Evolutionary conservation across 1,139 yeast genomes (phyloP).

Genomic region (Diutina sp.): DNA sequence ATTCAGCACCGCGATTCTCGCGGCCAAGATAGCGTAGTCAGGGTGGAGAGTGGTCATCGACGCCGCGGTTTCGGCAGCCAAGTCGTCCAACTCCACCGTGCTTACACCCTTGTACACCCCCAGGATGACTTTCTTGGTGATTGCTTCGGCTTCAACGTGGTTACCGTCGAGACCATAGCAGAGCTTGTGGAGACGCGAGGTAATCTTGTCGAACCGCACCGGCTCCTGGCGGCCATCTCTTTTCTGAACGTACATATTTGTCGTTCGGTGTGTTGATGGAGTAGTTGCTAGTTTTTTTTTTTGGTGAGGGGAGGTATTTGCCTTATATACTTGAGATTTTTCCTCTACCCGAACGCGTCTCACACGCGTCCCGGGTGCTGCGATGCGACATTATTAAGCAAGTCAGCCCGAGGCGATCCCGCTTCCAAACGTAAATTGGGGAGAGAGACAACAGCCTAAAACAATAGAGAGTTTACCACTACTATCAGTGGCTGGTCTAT

Average conservation of each 20-base stretch:
- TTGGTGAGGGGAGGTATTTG: not conserved
- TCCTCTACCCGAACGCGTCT: not conserved
- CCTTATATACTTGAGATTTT: not conserved
- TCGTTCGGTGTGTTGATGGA: not conserved
- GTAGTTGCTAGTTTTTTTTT: not conserved
- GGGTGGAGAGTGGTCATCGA: constrained; percentile 95
- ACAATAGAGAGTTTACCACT: no score
- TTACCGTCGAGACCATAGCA: constrained; percentile 77
- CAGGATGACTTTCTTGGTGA: constrained; percentile 78
- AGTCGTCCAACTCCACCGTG: constrained; percentile 81
- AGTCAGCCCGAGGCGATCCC: not conserved
- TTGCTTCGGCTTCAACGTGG: constrained; percentile 80
- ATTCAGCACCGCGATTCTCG: constrained; percentile 85
- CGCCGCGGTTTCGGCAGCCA: constrained; percentile 96
- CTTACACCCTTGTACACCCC: constrained; percentile 96
- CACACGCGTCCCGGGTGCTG: not conserved
- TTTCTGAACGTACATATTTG: constrained; percentile 36
- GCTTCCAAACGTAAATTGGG: not conserved
- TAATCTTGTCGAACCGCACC: constrained; percentile 62
- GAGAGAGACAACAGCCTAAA: not conserved
- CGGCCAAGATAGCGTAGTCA: constrained; percentile 89
- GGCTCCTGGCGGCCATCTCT: constrained; percentile 80
- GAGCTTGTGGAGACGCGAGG: constrained; percentile 37
- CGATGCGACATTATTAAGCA: not conserved
- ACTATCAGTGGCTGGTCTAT: no score